These are phyloP conservation scores for Cetradonia linearis DNA, from an alignment of 495 filamentous ascomycete species.

Conservation along the genomic window DNA sequence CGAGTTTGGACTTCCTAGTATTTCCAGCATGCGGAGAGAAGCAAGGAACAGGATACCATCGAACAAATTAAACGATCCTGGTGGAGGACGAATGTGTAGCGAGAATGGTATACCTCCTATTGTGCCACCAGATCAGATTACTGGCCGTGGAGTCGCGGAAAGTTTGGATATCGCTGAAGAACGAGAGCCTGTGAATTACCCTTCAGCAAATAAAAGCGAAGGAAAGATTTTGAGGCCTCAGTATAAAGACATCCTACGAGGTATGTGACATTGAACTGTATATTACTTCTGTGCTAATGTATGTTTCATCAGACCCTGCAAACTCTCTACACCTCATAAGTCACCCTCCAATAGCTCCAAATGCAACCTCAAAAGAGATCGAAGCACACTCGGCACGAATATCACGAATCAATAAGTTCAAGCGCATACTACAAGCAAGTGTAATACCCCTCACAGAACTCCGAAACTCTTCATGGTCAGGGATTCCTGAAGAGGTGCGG, in stretches of 20 bases:
- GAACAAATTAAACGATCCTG: slow-evolving; percentile 40
- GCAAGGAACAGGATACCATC: slow-evolving; percentile 41
- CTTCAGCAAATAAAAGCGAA: slow-evolving; percentile 73
- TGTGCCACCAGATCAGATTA: slow-evolving; percentile 26
- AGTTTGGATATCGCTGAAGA: slow-evolving; percentile 88
- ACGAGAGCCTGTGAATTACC: slow-evolving; percentile 77
- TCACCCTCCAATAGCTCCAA: slow-evolving; percentile 63
- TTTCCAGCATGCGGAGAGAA: slow-evolving; percentile 76
- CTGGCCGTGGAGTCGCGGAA: slow-evolving; percentile 47
- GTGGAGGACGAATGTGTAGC: slow-evolving; percentile 26
- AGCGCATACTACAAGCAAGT: slow-evolving; percentile 81
- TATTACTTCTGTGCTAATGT: slow-evolving; percentile 12
- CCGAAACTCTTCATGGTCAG: slow-evolving; percentile 79
- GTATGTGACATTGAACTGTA: slow-evolving; percentile 30
- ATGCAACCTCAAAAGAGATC: slow-evolving; percentile 71
- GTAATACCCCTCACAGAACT: slow-evolving; percentile 78
- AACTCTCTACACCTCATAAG: slow-evolving; percentile 92
- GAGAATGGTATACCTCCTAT: slow-evolving; percentile 29
- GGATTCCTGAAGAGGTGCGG: slow-evolving; percentile 85
- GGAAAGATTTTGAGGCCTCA: slow-evolving; percentile 93
- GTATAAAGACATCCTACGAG: slow-evolving; percentile 88
- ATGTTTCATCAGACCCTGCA: slow-evolving; percentile 58
- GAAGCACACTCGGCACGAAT: slow-evolving; percentile 83
- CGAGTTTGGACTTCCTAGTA: slow-evolving; percentile 85
- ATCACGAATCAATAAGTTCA: slow-evolving; percentile 96